Evolutionary conservation across 441 rosid species (phyloP).

Genomic region (Gossypium lobatum): DNA sequence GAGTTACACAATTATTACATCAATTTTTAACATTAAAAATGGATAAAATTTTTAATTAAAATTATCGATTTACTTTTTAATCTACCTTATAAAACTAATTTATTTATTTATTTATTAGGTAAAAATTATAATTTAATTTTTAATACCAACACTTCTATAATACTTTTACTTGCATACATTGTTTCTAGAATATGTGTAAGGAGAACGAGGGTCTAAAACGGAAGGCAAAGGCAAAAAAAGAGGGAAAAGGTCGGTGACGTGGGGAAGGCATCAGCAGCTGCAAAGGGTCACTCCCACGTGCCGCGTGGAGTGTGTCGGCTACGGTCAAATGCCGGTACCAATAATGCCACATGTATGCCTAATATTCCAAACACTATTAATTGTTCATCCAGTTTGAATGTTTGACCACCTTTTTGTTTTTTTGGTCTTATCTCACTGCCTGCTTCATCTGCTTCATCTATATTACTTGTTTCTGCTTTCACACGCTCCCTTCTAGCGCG

Average conservation of each 20-base stretch:
- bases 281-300: conserved; percentile 46
- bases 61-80: no score
- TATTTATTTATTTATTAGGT: no score
- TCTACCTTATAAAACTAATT: no score
- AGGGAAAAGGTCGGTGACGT: conserved; percentile 19
- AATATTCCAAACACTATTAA: conserved; percentile 9
- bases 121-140: no score
- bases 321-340: conserved; percentile 87
- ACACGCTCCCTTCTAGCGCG: conserved; percentile 13
- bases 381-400: conserved; percentile 30
- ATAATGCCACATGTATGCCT: conserved; percentile 47
- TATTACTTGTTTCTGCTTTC: neutral
- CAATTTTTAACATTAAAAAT: no score
- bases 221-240: no score
- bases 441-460: neutral
- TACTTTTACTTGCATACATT: no score
- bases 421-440: neutral
- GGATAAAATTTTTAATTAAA: no score
- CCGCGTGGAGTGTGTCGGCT: conserved; percentile 39
- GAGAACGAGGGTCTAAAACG: no score
- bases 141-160: no score
- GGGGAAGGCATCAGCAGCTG: conserved; percentile 22
- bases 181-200: neutral
- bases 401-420: conserved; percentile 32
- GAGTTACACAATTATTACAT: no score